Conservation (phyloP, 495 filamentous ascomycete genomes). For the Mytilinidion resinicola region DNA sequence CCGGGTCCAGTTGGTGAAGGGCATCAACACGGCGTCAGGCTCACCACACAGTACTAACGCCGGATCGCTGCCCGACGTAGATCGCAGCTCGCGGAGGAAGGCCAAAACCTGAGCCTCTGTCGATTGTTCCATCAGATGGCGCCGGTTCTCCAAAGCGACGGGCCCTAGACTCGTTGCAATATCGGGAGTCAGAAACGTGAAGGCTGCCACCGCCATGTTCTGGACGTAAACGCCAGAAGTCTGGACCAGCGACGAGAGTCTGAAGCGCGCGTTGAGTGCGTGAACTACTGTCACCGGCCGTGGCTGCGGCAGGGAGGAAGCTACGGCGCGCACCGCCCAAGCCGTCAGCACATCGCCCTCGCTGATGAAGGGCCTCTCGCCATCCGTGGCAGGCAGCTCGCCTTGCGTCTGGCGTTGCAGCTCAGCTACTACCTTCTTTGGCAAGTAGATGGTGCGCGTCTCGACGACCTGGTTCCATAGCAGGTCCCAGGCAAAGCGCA, state of each 20-base stretch:
- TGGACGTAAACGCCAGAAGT: conserved; percentile 9
- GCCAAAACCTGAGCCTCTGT: conserved; percentile 11
- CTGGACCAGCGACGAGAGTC: conserved; percentile 6
- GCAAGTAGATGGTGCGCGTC: conserved; percentile 6
- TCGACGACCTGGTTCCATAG: conserved; percentile 4
- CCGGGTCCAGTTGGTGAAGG: conserved; percentile 12
- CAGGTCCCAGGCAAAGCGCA: conserved; percentile 6
- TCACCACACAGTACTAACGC: conserved; percentile 4
- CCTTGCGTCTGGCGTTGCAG: conserved; percentile 1
- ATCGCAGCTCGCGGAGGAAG: conserved; percentile 5
- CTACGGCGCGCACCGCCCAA: conserved; percentile 31
- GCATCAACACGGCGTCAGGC: conserved; percentile 5
- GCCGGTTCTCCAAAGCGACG: conserved; percentile 10
- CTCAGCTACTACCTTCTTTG: background rate
- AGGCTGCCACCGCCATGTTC: conserved; percentile 10
- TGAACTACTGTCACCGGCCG: conserved; percentile 7
- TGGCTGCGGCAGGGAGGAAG: conserved; percentile 6
- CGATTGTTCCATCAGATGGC: conserved; percentile 4
- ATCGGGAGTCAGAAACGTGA: conserved; percentile 5
- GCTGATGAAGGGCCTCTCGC: conserved; percentile 38
- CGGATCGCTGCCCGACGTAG: background rate
- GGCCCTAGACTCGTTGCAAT: conserved; percentile 4
- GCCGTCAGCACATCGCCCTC: conserved; percentile 41
- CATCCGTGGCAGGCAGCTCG: conserved; percentile 13
- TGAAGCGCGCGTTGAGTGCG: conserved; percentile 13